Conservation (phyloP, 805 yeast genomes). For the Saccharomycopsis lassenensis region DNA sequence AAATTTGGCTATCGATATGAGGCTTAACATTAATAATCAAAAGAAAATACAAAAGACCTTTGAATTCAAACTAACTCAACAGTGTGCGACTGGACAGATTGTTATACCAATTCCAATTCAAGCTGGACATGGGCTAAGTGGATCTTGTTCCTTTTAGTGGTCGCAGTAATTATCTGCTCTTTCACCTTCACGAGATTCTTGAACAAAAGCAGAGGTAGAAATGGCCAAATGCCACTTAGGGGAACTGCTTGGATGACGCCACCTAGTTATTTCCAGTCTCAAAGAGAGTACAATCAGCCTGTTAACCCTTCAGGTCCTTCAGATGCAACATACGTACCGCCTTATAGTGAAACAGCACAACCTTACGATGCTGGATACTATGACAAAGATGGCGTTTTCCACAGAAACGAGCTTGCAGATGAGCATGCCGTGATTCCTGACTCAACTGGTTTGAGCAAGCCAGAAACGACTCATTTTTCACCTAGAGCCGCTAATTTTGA, state of each 20-base stretch:
- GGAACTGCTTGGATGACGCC: slow-evolving; percentile 88
- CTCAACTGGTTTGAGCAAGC: slow-evolving; percentile 3
- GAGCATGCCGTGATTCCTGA: slow-evolving; percentile 3
- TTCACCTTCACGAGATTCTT: slow-evolving; percentile 40
- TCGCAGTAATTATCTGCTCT: slow-evolving; percentile 36
- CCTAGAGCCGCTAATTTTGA: slow-evolving; percentile 14
- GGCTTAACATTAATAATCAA: too few relatives aligned
- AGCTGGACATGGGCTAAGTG: slow-evolving; percentile 38
- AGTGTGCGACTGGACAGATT: slow-evolving; percentile 2
- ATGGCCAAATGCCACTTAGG: slow-evolving; percentile 45
- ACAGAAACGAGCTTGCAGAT: slow-evolving; percentile 19
- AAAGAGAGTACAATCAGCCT: slow-evolving; percentile 41
- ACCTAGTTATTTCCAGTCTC: slow-evolving; percentile 61
- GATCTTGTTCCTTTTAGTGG: slow-evolving; percentile 55
- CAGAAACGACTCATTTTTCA: slow-evolving; percentile 1
- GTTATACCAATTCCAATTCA: slow-evolving; percentile 2
- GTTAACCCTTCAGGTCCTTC: slow-evolving; percentile 23
- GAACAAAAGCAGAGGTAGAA: slow-evolving; percentile 37
- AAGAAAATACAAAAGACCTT: too few relatives aligned
- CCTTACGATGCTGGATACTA: slow-evolving; percentile 73
- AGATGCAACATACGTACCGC: slow-evolving; percentile 50
- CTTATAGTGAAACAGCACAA: slow-evolving; percentile 54
- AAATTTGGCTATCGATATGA: too few relatives aligned
- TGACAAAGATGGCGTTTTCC: slow-evolving; percentile 47
- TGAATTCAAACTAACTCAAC: too few relatives aligned